Evolutionary conservation across 139 green algal genomes (phyloP), one percentile per base, ranked within the genome.

Genomic region (Auxenochlorella pyrenoidosa): DNA sequence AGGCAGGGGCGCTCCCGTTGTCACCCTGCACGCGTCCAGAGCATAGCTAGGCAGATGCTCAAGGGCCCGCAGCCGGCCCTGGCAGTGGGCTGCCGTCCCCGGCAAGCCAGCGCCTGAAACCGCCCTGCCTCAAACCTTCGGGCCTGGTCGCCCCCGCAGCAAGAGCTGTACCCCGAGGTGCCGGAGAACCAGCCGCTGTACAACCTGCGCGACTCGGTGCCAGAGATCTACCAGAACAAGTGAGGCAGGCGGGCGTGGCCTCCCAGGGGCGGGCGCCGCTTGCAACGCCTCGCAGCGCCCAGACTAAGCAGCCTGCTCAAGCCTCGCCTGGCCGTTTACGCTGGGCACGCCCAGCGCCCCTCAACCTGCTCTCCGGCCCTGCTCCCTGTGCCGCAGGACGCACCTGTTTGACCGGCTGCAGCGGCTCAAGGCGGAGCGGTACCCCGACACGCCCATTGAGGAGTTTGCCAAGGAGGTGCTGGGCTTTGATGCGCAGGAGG

Each of bases 141-240:
- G 18, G 10, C 54, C 54, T 63, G 54, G 2, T 2, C 54, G 15
- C 54, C 54, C 54, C 58, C 63, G 76, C 85, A 92, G 70, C 38
- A 75, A 22, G 76, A 89, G 19, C 41, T 83, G 28, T 89, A 87
- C 38, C 59, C 86, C n/a, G 79, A 68, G 28, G 32, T 94, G 12
- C 89, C 92, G 58, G 88, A 89, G 36, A 65, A 90, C 75, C 58
- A 86, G 32, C 86, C 90, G 18, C 75, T 94, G 51, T 94, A 94
- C 76, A 84, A 94, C 85, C 77, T 94, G 43, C 78, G 63, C 0
- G 38, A 76, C 1, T 71, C 66, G 24, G 65, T 92, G 32, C 90
- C 90, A 3, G 88, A 90, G 43, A 82, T 92, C 51, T 78, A 78
- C n/a, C 43, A 86, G 82, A 63, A 47, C 82, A 32, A 73, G 79